A percentile compares a stretch with the other conserved stretches of the same genome.
Conservation (phyloP, 768 basidiomycete species). For the Leccinum barrowsii region DNA sequence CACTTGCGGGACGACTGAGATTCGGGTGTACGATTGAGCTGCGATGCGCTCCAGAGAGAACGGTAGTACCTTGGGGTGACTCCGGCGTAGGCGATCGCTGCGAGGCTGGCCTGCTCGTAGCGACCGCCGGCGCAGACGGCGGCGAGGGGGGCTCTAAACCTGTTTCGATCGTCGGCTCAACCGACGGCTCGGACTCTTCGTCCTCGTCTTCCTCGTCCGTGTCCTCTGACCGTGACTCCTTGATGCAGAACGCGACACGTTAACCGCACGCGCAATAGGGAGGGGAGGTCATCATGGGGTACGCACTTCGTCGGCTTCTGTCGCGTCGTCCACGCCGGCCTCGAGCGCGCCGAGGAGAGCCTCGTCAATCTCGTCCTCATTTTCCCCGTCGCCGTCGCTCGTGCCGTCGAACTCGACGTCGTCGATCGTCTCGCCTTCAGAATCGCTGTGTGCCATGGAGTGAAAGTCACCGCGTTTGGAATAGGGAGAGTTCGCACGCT, state of each 20-base stretch:
- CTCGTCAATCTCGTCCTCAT: slow-evolving; percentile 52
- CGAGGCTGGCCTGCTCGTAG: slow-evolving; percentile 9
- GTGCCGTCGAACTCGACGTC: slow-evolving; percentile 52
- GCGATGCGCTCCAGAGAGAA: background rate
- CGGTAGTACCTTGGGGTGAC: slow-evolving; percentile 32
- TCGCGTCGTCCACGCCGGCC: slow-evolving; percentile 55
- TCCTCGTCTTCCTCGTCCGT: slow-evolving; percentile 57
- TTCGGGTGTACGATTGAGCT: slow-evolving; percentile 19
- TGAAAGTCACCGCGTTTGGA: background rate
- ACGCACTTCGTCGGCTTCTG: slow-evolving; percentile 71
- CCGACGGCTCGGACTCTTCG: slow-evolving; percentile 41
- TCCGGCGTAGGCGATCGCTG: slow-evolving; percentile 29
- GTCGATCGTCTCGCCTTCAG: slow-evolving; percentile 61
- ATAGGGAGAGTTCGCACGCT: slow-evolving; percentile 29
- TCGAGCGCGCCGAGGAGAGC: slow-evolving; percentile 60
- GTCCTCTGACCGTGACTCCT: slow-evolving; percentile 60
- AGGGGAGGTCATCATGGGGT: background rate
- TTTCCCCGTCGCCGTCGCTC: slow-evolving; percentile 43
- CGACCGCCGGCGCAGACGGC: slow-evolving; percentile 26
- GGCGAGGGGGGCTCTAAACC: slow-evolving; percentile 28
- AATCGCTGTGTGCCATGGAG: slow-evolving; percentile 53
- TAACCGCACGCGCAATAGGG: background rate
- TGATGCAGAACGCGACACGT: slow-evolving; percentile 5
- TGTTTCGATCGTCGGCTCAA: slow-evolving; percentile 29
- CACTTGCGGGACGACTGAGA: slow-evolving; percentile 21